phyloP scores from a whole-genome alignment of 345 rosid genomes.

The Linum usitatissimum region DNA sequence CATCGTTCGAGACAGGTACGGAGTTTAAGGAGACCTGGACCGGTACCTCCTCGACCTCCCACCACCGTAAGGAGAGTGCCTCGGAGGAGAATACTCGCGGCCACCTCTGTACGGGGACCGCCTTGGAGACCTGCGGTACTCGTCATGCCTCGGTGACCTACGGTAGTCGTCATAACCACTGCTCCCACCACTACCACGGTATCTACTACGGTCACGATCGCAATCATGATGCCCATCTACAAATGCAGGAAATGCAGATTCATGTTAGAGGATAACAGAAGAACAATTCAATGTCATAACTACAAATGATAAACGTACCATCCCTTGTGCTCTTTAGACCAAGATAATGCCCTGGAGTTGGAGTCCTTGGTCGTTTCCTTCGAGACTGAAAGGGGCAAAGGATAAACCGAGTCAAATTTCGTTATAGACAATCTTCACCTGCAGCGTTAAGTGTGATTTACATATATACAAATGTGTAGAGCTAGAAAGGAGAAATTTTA shows the following conservation, averaged over 20 bases:
- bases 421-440: neutral
- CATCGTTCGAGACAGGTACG: too few species aligned
- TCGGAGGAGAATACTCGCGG: slow-evolving; percentile 53
- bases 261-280: neutral
- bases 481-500: neutral
- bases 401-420: slow-evolving; percentile 7
- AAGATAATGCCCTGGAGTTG: slow-evolving; percentile 98
- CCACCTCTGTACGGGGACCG: slow-evolving; percentile 59
- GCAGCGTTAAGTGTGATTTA: neutral
- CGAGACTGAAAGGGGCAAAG: slow-evolving; percentile 59
- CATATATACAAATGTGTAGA: neutral
- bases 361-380: slow-evolving; percentile 93
- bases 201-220: slow-evolving; percentile 56
- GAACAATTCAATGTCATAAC: neutral
- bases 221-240: slow-evolving; percentile 28
- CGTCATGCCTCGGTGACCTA: slow-evolving; percentile 32
- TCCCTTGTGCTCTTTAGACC: slow-evolving; percentile 85
- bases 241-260: slow-evolving; percentile 4
- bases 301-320: slow-evolving; percentile 31
- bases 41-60: slow-evolving; percentile 79
- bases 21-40: slow-evolving; percentile 33
- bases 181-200: slow-evolving; percentile 26
- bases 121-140: slow-evolving; percentile 66
- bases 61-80: slow-evolving; percentile 46
- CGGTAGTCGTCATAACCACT: slow-evolving; percentile 38